A percentile compares a stretch with the other conserved stretches of the same genome.
These are phyloP conservation scores for Pleurotus platypus DNA, from an alignment of 768 basidiomycete genomes.

Conservation along the genomic window DNA sequence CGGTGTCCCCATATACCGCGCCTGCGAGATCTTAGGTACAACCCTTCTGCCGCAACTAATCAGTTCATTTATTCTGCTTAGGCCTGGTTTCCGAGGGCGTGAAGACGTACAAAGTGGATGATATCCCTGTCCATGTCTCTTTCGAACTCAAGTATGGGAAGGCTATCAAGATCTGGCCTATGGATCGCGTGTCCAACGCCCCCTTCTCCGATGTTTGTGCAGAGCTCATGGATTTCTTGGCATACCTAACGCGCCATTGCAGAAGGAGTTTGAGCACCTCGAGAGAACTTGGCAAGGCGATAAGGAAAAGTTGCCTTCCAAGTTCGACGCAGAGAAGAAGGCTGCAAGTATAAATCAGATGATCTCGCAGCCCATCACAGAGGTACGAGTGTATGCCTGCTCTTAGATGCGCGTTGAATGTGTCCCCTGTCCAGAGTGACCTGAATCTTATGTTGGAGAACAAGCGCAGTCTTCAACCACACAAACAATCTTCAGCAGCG, in stretches of 20 bases:
- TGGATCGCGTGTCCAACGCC: slow-evolving; percentile 88
- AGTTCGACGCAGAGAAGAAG: slow-evolving; percentile 65
- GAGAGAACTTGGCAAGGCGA: slow-evolving; percentile 40
- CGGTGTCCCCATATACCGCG: slow-evolving; percentile 65
- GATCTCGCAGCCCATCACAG: slow-evolving; percentile 64
- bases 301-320: slow-evolving; percentile 64
- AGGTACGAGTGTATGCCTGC: slow-evolving; percentile 44
- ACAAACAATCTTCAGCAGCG: slow-evolving; percentile 26
- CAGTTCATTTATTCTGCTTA: slow-evolving; percentile 16
- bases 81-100: slow-evolving; percentile 48
- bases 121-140: slow-evolving; percentile 56
- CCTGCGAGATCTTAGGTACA: slow-evolving; percentile 79
- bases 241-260: slow-evolving; percentile 4
- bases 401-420: slow-evolving; percentile 9
- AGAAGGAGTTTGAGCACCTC: slow-evolving; percentile 77
- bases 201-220: slow-evolving; percentile 55
- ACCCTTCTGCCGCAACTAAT: slow-evolving; percentile 11
- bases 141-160: slow-evolving; percentile 80
- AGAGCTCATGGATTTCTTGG: slow-evolving; percentile 8
- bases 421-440: slow-evolving; percentile 55
- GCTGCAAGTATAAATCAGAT: slow-evolving; percentile 56
- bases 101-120: slow-evolving; percentile 73
- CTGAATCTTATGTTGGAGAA: slow-evolving; percentile 74
- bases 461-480: slow-evolving; percentile 43
- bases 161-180: slow-evolving; percentile 53